A percentile compares a stretch with the other conserved stretches of the same genome.
These are phyloP conservation scores for Aspergillus felis DNA, from an alignment of 2,329 filamentous ascomycete genomes.

Conservation along the genomic window DNA sequence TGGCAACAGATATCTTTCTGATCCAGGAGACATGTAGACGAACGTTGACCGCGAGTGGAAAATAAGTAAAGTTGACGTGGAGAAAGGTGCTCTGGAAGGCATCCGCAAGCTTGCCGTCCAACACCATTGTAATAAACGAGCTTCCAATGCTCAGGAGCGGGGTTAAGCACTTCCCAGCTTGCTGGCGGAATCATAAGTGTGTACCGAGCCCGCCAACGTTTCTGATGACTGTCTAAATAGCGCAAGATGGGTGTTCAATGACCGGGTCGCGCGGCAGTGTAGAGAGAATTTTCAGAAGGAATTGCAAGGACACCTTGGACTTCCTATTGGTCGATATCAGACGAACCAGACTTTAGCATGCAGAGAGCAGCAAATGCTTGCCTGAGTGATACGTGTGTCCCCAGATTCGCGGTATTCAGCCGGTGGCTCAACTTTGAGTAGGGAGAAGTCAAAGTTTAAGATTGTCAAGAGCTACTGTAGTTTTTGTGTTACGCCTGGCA, in stretches of 20 bases:
- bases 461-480: no score
- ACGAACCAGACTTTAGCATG: constrained; percentile 2
- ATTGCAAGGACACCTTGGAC: constrained; percentile 1
- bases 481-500: no score
- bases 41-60: no score
- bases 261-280: constrained; percentile 7
- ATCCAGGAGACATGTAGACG: no score
- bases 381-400: neutral
- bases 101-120: constrained; percentile 1
- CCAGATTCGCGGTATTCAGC: no score
- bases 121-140: constrained; percentile 5
- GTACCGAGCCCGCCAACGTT: constrained; percentile 8
- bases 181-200: constrained; percentile 1
- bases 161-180: neutral
- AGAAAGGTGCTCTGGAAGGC: constrained; percentile 2
- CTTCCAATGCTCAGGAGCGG: constrained; percentile 3
- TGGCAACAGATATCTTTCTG: no score
- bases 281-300: constrained; percentile 4
- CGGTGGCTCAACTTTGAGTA: no score
- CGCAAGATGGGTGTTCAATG: neutral
- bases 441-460: no score
- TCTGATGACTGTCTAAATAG: constrained; percentile 3
- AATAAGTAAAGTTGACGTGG: constrained; percentile 6
- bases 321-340: neutral
- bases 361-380: constrained; percentile 5